These are phyloP conservation scores for Biscutella auriculata DNA, from an alignment of 441 rosid species.

Conservation along the genomic window DNA sequence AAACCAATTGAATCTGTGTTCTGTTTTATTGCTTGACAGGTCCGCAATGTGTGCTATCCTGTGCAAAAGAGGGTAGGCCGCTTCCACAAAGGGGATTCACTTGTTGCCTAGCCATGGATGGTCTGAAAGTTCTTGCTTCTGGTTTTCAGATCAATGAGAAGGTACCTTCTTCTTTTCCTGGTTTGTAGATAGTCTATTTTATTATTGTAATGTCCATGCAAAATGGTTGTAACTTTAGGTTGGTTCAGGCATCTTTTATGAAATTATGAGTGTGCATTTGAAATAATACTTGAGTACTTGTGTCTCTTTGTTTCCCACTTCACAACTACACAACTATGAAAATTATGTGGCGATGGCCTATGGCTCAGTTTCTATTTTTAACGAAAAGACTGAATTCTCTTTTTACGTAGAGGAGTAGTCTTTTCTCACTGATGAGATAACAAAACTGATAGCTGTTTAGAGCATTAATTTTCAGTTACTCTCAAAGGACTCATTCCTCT, in stretches of 20 bases:
- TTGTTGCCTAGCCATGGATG: slow-evolving; percentile 97
- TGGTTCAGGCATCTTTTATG: not conserved
- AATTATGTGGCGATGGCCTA: not conserved
- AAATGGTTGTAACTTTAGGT: not conserved
- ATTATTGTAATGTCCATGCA: not conserved
- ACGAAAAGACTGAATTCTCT: not conserved
- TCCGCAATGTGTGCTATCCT: slow-evolving; percentile 85
- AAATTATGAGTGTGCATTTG: not conserved
- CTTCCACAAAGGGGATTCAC: slow-evolving; percentile 69
- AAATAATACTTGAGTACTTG: not conserved
- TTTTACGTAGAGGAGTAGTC: not conserved
- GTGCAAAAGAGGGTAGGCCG: slow-evolving; percentile 71
- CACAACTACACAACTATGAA: not conserved
- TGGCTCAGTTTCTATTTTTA: not conserved
- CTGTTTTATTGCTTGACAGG: slow-evolving; percentile 31
- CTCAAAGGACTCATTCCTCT: not conserved
- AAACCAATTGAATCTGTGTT: not conserved
- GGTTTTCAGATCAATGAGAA: slow-evolving; percentile 81
- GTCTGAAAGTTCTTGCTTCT: slow-evolving; percentile 78
- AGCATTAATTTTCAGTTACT: not conserved
- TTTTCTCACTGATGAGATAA: not conserved
- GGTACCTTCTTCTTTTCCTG: slow-evolving; percentile 29
- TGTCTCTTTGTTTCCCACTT: not conserved
- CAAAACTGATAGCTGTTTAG: not conserved
- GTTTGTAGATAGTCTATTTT: not conserved